Base-by-base conservation (phyloP, 1,284 basidiomycete genomes). In the Sporisorium scitamineum region DNA sequence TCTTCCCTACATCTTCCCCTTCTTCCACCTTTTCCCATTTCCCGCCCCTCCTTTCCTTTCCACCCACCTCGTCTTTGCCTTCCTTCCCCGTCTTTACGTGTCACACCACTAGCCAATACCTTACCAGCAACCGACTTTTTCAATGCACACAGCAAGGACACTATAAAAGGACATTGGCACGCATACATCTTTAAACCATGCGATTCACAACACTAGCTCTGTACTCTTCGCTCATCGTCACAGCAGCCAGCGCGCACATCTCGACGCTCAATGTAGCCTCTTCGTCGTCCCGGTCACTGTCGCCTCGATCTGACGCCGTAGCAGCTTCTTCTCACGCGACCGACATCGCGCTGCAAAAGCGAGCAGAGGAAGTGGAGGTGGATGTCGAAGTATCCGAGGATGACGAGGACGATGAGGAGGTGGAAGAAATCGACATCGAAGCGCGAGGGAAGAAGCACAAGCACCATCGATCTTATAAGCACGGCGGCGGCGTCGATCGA, bases 391-490 rank as follows among this genome's bases (percentile, higher is more conserved):
- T 34, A 10, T 14, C 50, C 16, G 60, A 53, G 10, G 44, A 37
- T 1, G 59, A 26, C 14, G 44, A 27, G 5, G 59, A 54, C 27
- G 57, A 59, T 20, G 48, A 39, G 0, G 61, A 47, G 6, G 53
- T 34, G n/a, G 47, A 54, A 6, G 55, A 63, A 7, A 9, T 42
- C n/a, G 41, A 32, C 42, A 11, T 70, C 51, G 62, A 65, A 20
- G 14, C 37, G 13, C 62, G 69, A 11, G 50, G 11, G 2, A 44
- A 34, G 16, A 52, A 53, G 24, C 52, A 60, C 42, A 54, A 47
- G 11, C 67, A 70, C 22, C 67, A 64, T n/a, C 67, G 56, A 7
- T 57, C 58, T 14, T 8, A 24, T n/a, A 67, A 67, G 26, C 65
- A 67, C 24, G 37, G 42, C 6, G 47, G 57, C 5, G 45, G 61